Base-by-base conservation (phyloP, 2,329 filamentous ascomycete species). In the Fusarium decemcellulare region DNA sequence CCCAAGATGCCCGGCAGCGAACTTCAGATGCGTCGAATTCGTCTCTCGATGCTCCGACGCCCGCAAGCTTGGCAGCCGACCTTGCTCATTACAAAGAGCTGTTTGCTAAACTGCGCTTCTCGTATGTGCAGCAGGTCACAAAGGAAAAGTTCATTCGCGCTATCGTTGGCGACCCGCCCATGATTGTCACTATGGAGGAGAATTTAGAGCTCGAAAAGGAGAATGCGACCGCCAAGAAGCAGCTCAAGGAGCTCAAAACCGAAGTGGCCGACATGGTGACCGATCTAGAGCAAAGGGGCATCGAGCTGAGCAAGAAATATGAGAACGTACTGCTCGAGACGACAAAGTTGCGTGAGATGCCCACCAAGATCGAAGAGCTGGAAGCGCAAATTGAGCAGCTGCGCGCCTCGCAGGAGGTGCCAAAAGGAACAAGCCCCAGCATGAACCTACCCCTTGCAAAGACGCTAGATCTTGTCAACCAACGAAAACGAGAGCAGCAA, bases 81-180 rank as follows among this genome's bases (percentile, higher is more conserved):
- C 86, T 98, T 30, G 85, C 87, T 32, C 95, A 98, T 80, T 98
- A 98, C 83, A 94, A 93, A 82, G 95, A 98, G 81, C 88, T 98
- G 18, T 99, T 98, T 81, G 92, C 94, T 43, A 98, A 99, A 82
- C 87, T 98, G 40, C 93, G 95, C 73, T 98, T 98, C 84, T 97
- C 93, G 70, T 98, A 98, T 81, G 92, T 98, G 73, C 96, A 99
- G 81, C 96, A 98, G 84, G 94, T 98, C 67, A 98, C 95, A 46
- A 99, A 98, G 82, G 96, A 99, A 80, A 97, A 97, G 76, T 98
- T 98, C 80, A 91, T 99, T 58, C 93, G 94, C 72, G 91, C 93
- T 68, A 97, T 98, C 73, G 94, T 97, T 15, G 94, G 93, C 68
- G 93, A 97, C 68, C 94, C 95, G 51, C 96, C 95, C 0, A 86